These are phyloP conservation scores for Bombardia bombarda DNA, from an alignment of 495 filamentous ascomycete genomes.

Conservation along the genomic window DNA sequence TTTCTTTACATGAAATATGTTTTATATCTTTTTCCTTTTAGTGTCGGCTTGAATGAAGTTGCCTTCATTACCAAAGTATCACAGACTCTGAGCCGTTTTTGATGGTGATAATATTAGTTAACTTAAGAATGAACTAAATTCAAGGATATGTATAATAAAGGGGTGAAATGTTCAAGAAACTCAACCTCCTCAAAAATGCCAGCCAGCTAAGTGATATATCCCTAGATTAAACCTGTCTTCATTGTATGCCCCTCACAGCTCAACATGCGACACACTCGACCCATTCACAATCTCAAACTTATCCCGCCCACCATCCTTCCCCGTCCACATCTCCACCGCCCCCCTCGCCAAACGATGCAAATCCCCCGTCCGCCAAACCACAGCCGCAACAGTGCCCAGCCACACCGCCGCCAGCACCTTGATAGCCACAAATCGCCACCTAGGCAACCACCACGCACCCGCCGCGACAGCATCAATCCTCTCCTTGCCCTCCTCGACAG, in stretches of 20 bases:
- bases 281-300: not conserved
- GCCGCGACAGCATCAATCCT: not conserved
- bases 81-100: too few relatives aligned
- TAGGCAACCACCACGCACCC: not conserved
- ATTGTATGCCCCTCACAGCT: not conserved
- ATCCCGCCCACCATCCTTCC: not conserved
- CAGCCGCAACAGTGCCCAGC: not conserved
- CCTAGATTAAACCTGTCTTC: too few relatives aligned
- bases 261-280: not conserved
- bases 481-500: not conserved
- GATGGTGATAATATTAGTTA: too few relatives aligned
- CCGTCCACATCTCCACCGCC: not conserved
- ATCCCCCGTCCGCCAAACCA: not conserved
- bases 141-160: too few relatives aligned
- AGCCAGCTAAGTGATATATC: too few relatives aligned
- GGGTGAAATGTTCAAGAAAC: too few relatives aligned
- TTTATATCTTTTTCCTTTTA: too few relatives aligned
- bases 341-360: not conserved
- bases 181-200: too few relatives aligned
- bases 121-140: too few relatives aligned
- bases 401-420: not conserved
- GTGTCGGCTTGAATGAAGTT: too few relatives aligned
- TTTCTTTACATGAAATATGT: too few relatives aligned
- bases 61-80: too few relatives aligned
- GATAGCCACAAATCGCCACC: constrained; percentile 1